phyloP scores from a whole-genome alignment of 139 green algal genomes.

The Tetradesmus obliquus region DNA sequence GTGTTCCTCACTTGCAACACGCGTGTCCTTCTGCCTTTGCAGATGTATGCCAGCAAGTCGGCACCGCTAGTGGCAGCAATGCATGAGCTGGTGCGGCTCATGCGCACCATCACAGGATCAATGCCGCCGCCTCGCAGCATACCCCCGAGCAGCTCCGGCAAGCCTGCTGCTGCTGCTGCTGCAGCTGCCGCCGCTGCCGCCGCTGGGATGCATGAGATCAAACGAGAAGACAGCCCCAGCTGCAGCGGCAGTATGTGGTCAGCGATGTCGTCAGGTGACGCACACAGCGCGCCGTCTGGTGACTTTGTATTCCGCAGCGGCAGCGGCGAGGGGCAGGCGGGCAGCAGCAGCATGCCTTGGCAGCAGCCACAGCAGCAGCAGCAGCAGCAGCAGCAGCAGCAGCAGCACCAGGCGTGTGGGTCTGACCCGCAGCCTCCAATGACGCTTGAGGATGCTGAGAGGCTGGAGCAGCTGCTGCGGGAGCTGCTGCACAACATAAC shows the following conservation, averaged over 20 bases:
- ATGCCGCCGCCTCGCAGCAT: too few relatives aligned
- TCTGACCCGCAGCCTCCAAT: neutral
- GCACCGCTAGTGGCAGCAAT: neutral
- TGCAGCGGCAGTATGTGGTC: too few relatives aligned
- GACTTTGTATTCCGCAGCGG: too few relatives aligned
- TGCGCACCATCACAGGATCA: neutral
- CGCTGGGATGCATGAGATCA: neutral
- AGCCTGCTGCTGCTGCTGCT: neutral
- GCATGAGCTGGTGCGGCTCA: neutral
- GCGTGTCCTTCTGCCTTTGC: neutral
- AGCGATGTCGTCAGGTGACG: too few relatives aligned
- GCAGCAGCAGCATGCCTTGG: constrained; percentile 9
- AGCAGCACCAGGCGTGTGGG: neutral
- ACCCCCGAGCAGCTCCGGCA: neutral
- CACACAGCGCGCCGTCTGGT: too few relatives aligned
- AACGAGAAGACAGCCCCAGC: too few relatives aligned
- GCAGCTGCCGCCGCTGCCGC: neutral
- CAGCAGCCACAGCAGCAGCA: neutral
- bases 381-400: neutral
- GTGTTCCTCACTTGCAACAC: too few relatives aligned
- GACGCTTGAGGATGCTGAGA: neutral
- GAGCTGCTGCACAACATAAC: neutral
- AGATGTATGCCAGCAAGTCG: neutral
- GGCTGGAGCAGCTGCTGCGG: neutral
- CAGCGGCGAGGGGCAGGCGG: too few relatives aligned